These are phyloP conservation scores for Singerocomus inundabilis DNA, from an alignment of 1,284 basidiomycete genomes.

Conservation along the genomic window DNA sequence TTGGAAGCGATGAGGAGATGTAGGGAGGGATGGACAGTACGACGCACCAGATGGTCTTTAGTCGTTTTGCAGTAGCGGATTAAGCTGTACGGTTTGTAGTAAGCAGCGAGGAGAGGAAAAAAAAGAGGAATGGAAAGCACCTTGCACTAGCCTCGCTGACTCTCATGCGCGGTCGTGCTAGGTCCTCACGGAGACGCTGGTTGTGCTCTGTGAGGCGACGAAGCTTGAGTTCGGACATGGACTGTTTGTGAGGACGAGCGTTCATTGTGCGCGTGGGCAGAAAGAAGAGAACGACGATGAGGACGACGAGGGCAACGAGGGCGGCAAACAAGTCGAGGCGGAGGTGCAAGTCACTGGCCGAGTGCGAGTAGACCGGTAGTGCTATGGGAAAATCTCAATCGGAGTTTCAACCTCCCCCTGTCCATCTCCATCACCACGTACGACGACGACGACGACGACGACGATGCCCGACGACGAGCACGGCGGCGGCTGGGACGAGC, in stretches of 20 bases:
- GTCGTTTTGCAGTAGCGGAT: constrained; percentile 76
- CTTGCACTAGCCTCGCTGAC: constrained; percentile 76
- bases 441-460: constrained; percentile 1
- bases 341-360: constrained; percentile 5
- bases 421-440: constrained; percentile 4
- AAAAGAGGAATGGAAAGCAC: constrained; percentile 38
- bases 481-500: constrained; percentile 30
- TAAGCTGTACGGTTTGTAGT: constrained; percentile 48
- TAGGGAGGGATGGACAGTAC: background rate
- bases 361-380: constrained; percentile 1
- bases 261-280: constrained; percentile 40
- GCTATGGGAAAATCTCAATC: constrained; percentile 17
- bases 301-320: background rate
- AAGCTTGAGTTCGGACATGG: constrained; percentile 83
- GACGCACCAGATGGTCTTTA: constrained; percentile 67
- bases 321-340: constrained; percentile 2
- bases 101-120: background rate
- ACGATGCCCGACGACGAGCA: constrained; percentile 12
- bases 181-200: constrained; percentile 70
- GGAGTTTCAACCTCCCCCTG: constrained; percentile 26
- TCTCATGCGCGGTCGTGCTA: constrained; percentile 68
- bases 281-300: constrained; percentile 10
- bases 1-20: constrained; percentile 5
- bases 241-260: constrained; percentile 56
- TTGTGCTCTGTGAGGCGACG: constrained; percentile 80